phyloP scores from a whole-genome alignment of 768 basidiomycete genomes.

The Boletus patriciae region DNA sequence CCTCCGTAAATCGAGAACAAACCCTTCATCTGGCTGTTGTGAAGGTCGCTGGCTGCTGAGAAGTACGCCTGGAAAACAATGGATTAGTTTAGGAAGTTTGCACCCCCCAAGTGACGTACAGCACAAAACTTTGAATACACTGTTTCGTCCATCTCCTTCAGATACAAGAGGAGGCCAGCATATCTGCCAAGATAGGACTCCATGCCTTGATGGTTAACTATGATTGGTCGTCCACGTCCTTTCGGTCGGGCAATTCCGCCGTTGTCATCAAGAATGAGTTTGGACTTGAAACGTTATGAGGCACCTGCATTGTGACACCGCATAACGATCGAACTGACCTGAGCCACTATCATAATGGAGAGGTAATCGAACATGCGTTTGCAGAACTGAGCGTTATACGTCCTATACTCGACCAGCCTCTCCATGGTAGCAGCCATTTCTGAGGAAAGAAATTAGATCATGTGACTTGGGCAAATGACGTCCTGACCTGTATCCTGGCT shows the following conservation, averaged over 20 bases:
- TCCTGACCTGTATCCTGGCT: conserved; percentile 78
- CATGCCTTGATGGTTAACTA: conserved; percentile 67
- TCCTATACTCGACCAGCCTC: conserved; percentile 85
- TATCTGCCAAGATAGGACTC: conserved; percentile 87
- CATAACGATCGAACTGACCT: conserved; percentile 49
- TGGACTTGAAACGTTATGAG: conserved; percentile 47
- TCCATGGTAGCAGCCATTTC: conserved; percentile 99
- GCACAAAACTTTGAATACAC: conserved; percentile 88
- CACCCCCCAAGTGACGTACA: conserved; percentile 46
- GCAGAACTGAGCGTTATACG: conserved; percentile 89
- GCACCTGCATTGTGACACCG: neutral
- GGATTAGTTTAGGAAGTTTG: neutral
- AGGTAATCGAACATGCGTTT: conserved; percentile 89
- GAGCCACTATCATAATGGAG: conserved; percentile 87
- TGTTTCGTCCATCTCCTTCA: conserved; percentile 94
- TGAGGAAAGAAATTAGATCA: conserved; percentile 25
- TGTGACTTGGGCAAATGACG: neutral
- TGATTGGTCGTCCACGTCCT: conserved; percentile 45
- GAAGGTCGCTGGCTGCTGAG: conserved; percentile 78
- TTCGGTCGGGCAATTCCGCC: conserved; percentile 52
- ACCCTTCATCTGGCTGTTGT: conserved; percentile 76
- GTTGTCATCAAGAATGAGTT: conserved; percentile 63
- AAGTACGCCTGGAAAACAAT: conserved; percentile 76
- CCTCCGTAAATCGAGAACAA: conserved; percentile 59
- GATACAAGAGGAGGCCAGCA: conserved; percentile 84